Conservation (phyloP, 2,329 filamentous ascomycete genomes). For the Parascedosporium putredinis region DNA sequence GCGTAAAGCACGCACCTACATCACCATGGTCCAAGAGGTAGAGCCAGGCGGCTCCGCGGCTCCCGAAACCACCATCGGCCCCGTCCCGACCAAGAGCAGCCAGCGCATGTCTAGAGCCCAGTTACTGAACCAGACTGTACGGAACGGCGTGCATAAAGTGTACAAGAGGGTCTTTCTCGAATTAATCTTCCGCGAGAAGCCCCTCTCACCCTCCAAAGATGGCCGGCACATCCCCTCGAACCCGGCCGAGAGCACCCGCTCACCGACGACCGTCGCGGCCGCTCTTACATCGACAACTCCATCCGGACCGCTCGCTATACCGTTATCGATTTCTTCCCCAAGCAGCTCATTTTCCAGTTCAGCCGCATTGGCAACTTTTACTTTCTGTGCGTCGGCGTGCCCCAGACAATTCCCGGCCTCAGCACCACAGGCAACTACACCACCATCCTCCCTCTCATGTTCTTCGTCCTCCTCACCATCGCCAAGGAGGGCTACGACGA, state of each 20-base stretch:
- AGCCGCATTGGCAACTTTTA: constrained; percentile 81
- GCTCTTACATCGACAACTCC: constrained; percentile 43
- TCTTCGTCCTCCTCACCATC: constrained; percentile 73
- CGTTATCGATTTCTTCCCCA: constrained; percentile 73
- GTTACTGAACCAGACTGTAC: neutral
- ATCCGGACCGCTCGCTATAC: constrained; percentile 81
- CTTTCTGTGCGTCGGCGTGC: constrained; percentile 72
- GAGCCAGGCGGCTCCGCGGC: neutral
- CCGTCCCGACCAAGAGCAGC: neutral
- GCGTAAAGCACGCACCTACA: no score
- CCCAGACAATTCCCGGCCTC: constrained; percentile 68
- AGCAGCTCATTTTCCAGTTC: constrained; percentile 77
- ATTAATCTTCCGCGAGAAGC: constrained; percentile 51
- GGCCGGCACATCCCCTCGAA: constrained; percentile 43
- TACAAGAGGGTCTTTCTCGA: constrained; percentile 32
- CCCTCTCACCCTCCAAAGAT: constrained; percentile 61
- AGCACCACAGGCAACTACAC: constrained; percentile 68
- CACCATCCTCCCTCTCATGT: constrained; percentile 61
- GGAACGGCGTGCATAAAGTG: constrained; percentile 10
- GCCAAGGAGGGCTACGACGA: constrained; percentile 84
- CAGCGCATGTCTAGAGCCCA: neutral
- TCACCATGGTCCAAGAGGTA: constrained; percentile 4
- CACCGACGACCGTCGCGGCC: constrained; percentile 38
- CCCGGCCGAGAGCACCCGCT: constrained; percentile 29
- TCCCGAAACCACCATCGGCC: neutral